Conservation (phyloP, 2,329 filamentous ascomycete species). For the Pseudocercospora eumusae region DNA sequence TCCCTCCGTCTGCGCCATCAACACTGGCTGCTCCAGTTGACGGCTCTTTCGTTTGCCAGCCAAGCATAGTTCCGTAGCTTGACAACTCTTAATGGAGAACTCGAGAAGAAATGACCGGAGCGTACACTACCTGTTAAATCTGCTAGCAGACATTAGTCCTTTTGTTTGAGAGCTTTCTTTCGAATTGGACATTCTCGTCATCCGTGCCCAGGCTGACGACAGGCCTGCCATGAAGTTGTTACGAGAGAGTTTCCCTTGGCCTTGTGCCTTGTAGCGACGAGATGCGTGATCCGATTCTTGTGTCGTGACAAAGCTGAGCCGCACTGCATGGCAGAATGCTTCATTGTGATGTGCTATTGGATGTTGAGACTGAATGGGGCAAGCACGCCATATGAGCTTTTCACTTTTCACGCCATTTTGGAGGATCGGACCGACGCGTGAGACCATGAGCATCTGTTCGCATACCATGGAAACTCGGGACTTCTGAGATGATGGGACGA, state of each 20-base stretch:
- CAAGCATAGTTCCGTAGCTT: constrained; percentile 11
- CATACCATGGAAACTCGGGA: no score
- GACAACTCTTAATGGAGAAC: neutral
- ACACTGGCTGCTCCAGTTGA: constrained; percentile 11
- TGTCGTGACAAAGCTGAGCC: neutral
- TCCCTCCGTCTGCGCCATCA: neutral
- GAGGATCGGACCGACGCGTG: constrained; percentile 7
- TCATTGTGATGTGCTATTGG: constrained; percentile 14
- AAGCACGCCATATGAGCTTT: constrained; percentile 17
- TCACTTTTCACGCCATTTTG: constrained; percentile 6
- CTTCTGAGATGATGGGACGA: no score
- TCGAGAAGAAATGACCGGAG: neutral
- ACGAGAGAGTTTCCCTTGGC: constrained; percentile 16
- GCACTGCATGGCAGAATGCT: constrained; percentile 1
- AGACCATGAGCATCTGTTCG: neutral
- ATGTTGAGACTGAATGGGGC: neutral
- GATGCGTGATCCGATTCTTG: constrained; percentile 4
- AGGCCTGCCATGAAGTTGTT: constrained; percentile 14
- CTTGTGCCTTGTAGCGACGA: neutral
- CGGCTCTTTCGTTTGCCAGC: constrained; percentile 9
- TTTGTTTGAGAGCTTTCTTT: neutral
- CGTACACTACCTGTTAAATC: neutral
- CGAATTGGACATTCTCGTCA: constrained; percentile 12
- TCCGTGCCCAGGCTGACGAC: constrained; percentile 18
- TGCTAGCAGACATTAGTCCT: neutral